Evolutionary conservation across 106 monocot genomes (phyloP).

Genomic region (Dendrobium chrysotoxum): DNA sequence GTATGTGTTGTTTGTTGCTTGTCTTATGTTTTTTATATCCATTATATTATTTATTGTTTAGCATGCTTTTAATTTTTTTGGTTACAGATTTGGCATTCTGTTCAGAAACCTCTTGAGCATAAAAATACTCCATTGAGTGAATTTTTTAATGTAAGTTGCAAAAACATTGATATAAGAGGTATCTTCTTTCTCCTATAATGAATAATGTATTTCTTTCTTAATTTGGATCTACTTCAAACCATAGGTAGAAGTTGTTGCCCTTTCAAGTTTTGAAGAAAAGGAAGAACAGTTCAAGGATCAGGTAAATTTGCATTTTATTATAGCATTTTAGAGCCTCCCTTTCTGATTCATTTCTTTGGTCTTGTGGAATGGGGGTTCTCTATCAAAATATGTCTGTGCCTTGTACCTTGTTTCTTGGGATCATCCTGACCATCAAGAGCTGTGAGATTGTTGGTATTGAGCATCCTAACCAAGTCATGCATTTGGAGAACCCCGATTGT

Average conservation of each 20-base stretch:
- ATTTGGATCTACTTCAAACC: background rate
- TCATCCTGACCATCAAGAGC: background rate
- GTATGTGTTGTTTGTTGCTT: slow-evolving; percentile 20
- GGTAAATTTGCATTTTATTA: slow-evolving; percentile 20
- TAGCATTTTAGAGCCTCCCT: background rate
- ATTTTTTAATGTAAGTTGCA: slow-evolving; percentile 81
- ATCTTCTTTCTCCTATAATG: background rate
- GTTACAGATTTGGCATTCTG: slow-evolving; percentile 91
- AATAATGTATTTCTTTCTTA: background rate
- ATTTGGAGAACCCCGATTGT: background rate
- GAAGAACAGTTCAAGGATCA: slow-evolving; percentile 92
- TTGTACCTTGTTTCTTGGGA: background rate
- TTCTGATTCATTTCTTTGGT: background rate
- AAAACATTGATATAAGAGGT: too few relatives aligned
- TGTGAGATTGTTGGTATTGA: background rate
- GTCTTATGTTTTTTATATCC: background rate
- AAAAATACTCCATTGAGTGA: slow-evolving; percentile 88
- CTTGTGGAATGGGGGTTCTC: background rate
- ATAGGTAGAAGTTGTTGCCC: slow-evolving; percentile 82
- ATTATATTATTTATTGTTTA: background rate
- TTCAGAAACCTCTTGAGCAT: slow-evolving; percentile 76
- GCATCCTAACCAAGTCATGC: background rate
- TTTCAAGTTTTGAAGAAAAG: slow-evolving; percentile 92
- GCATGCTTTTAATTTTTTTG: background rate
- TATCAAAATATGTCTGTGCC: background rate